Evolutionary conservation across 305 asterid genomes (phyloP).

Genomic region (Fraxinus velutina): DNA sequence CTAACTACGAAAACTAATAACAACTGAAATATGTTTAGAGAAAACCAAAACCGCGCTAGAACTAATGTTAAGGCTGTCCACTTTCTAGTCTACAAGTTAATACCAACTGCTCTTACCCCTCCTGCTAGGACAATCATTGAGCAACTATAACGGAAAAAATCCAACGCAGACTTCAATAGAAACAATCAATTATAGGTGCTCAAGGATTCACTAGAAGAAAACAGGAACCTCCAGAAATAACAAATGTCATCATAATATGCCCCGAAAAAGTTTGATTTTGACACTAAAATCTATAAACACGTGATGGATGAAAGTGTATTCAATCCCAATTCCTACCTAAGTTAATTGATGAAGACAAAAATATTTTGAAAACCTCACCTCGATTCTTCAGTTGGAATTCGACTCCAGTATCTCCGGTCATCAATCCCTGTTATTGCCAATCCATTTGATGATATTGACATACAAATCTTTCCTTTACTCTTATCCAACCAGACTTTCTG

Average conservation of each 20-base stretch:
- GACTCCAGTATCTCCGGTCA: constrained; percentile 90
- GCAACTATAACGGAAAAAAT: neutral
- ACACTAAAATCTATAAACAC: constrained; percentile 20
- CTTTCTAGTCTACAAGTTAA: neutral
- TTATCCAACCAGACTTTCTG: constrained; percentile 95
- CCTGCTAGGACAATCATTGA: neutral
- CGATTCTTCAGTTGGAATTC: constrained; percentile 76
- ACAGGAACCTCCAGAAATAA: neutral
- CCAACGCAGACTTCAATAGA: neutral
- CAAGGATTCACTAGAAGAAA: neutral
- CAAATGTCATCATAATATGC: constrained; percentile 20
- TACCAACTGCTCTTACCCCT: neutral
- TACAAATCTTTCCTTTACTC: constrained; percentile 59
- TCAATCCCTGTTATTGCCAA: constrained; percentile 81
- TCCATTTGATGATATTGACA: constrained; percentile 67
- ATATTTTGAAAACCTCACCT: constrained; percentile 47
- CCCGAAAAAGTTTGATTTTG: neutral
- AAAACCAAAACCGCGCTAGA: neutral
- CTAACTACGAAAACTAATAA: neutral
- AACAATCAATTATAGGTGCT: neutral
- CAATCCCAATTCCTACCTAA: neutral
- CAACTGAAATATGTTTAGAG: neutral
- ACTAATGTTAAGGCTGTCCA: neutral
- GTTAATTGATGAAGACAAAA: neutral
- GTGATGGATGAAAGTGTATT: constrained; percentile 20